These are phyloP conservation scores for Aspergillus bertholletiae DNA, from an alignment of 495 filamentous ascomycete species.

Conservation along the genomic window DNA sequence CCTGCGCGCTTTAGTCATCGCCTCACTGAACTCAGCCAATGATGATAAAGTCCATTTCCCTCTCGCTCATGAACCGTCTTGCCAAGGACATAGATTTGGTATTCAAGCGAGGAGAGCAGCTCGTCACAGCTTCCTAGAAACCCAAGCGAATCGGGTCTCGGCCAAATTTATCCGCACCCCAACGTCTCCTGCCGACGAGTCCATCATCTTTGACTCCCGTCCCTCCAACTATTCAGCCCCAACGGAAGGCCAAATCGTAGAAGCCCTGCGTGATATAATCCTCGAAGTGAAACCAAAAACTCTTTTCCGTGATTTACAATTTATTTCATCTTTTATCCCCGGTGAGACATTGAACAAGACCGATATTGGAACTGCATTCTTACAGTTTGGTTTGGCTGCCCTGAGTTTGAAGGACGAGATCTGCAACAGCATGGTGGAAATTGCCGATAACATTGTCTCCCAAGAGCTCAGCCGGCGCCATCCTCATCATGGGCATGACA, in stretches of 20 bases:
- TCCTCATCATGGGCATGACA: constrained; percentile 37
- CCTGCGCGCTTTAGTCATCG: constrained; percentile 74
- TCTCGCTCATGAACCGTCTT: constrained; percentile 27
- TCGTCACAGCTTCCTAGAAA: constrained; percentile 38
- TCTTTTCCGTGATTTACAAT: constrained; percentile 92
- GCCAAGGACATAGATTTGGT: constrained; percentile 7
- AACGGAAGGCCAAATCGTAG: constrained; percentile 62
- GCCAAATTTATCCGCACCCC: constrained; percentile 15
- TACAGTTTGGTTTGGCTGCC: constrained; percentile 87
- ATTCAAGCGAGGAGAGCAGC: constrained; percentile 18
- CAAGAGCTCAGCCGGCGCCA: constrained; percentile 40
- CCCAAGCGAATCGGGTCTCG: constrained; percentile 7
- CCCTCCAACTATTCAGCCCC: constrained; percentile 36
- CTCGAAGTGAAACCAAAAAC: constrained; percentile 78
- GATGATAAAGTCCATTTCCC: constrained; percentile 30
- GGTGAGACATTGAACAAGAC: constrained; percentile 76
- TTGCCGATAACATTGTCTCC: constrained; percentile 47
- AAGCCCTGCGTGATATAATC: constrained; percentile 76
- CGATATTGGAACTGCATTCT: constrained; percentile 86
- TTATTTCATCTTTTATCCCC: constrained; percentile 89
- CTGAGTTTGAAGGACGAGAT: constrained; percentile 86
- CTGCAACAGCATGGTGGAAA: constrained; percentile 84
- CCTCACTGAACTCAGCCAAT: constrained; percentile 59
- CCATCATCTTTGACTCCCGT: constrained; percentile 35
- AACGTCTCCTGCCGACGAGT: constrained; percentile 28